phyloP scores from a whole-genome alignment of 2,329 filamentous ascomycete genomes.

The Coniochaeta sp. region DNA sequence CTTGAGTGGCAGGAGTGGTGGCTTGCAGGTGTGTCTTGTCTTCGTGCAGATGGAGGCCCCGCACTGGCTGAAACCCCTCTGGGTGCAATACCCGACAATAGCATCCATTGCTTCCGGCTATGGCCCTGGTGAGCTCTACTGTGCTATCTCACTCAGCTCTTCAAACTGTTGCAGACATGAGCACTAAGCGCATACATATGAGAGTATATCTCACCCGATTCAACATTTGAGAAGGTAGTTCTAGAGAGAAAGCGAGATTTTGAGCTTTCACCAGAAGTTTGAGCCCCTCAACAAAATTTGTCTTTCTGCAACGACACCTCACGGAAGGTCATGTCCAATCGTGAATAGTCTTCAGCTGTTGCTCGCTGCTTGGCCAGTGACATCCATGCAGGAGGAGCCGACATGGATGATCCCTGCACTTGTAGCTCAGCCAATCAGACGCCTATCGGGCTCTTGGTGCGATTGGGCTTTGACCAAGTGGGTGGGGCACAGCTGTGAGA shows the following conservation, averaged over 20 bases:
- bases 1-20: too few relatives aligned
- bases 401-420: not conserved
- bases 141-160: too few relatives aligned
- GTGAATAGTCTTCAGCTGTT: too few relatives aligned
- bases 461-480: not conserved
- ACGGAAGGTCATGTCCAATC: too few relatives aligned
- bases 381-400: not conserved
- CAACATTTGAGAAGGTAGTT: too few relatives aligned
- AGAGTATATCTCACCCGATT: too few relatives aligned
- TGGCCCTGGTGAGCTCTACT: conserved; percentile 9
- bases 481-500: not conserved
- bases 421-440: not conserved
- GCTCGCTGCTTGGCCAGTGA: not conserved
- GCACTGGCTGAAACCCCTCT: not conserved
- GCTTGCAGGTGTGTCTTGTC: not conserved
- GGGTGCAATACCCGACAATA: not conserved
- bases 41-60: not conserved
- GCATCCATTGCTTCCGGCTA: conserved; percentile 10
- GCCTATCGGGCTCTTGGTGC: not conserved
- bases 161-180: too few relatives aligned
- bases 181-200: too few relatives aligned
- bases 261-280: too few relatives aligned
- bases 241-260: too few relatives aligned
- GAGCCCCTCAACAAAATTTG: too few relatives aligned
- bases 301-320: too few relatives aligned